Percentiles rank a stretch among this genome's conserved stretches.
Evolutionary conservation across 257 asterid species (phyloP).

Genomic region (Solanum ahanhuiri): DNA sequence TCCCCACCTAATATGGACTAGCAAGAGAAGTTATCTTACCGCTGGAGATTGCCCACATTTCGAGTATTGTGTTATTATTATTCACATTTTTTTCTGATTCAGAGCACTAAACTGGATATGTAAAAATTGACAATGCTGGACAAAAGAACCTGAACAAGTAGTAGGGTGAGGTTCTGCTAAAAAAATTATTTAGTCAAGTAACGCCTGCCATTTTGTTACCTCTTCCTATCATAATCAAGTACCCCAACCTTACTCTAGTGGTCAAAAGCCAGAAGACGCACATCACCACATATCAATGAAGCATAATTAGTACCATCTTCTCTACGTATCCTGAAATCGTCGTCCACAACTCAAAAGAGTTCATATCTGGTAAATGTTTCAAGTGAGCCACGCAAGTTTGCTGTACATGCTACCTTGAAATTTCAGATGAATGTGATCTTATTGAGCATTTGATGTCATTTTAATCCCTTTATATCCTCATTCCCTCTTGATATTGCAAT

Average conservation of each 20-base stretch:
- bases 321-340: background rate
- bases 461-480: background rate
- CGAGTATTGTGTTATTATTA: background rate
- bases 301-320: background rate
- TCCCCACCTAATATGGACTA: background rate
- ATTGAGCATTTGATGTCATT: background rate
- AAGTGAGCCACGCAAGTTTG: background rate
- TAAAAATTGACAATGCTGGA: background rate
- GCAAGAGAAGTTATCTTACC: background rate
- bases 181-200: background rate
- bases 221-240: background rate
- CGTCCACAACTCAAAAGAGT: background rate
- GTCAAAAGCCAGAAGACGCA: background rate
- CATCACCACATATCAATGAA: background rate
- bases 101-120: background rate
- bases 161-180: background rate
- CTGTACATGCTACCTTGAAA: background rate
- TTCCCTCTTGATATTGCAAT: background rate
- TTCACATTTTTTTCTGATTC: background rate
- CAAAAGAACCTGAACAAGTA: background rate
- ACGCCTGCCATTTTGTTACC: background rate
- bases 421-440: background rate
- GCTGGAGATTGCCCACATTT: background rate
- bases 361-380: background rate
- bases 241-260: background rate